Evolutionary conservation across 192 early-diverging fungal genomes (phyloP), one percentile per base, ranked within the genome.

Genomic region (Umbelopsis isabellina): DNA sequence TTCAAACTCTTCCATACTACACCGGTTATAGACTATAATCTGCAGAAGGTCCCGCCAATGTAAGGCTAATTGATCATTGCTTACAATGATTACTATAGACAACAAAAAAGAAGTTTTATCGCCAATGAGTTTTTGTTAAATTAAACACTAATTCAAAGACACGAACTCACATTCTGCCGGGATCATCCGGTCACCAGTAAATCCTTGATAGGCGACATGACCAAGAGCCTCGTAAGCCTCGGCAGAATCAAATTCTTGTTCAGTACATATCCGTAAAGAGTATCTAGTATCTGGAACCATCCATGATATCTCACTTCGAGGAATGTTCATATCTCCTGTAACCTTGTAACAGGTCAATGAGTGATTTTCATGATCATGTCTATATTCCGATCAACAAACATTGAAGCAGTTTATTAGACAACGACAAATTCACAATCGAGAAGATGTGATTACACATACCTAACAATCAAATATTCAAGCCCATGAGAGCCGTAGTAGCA

Each of bases 241-340:
- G 18, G 55, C 55, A 1, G 25, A 61, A n/a, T 16, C 15, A 61
- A 61, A 61, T 8, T 61, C 55, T 15, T 61, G 27, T 13, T 61
- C 55, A n/a, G 33, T 61, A 35, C 55, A 61, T 35, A 61, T 16
- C 6, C 55, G 55, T 6, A 33, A 18, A 37, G 21, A 30, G 12
- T 61, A 16, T 10, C 33, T 61, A 8, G 55, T 61, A n/a, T 61
- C 55, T 2, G 55, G 55, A 16, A 61, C 55, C 27, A 61, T 30
- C 55, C 55, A 61, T 27, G 55, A 61, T 12, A 61, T 35, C 30
- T 61, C 55, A 35, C 55, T 61, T 61, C 55, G 27, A 61, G 55
- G 55, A 15, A 61, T 61, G 18, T 61, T 61, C 12, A 61, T 16
- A 33, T 61, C 55, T 5, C 55, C 55, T 6, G 55, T 61, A 6